Percentiles rank a stretch among this genome's conserved stretches.
Evolutionary conservation across 495 filamentous ascomycete species (phyloP).

Genomic region (Aspergillus carlsbadensis): DNA sequence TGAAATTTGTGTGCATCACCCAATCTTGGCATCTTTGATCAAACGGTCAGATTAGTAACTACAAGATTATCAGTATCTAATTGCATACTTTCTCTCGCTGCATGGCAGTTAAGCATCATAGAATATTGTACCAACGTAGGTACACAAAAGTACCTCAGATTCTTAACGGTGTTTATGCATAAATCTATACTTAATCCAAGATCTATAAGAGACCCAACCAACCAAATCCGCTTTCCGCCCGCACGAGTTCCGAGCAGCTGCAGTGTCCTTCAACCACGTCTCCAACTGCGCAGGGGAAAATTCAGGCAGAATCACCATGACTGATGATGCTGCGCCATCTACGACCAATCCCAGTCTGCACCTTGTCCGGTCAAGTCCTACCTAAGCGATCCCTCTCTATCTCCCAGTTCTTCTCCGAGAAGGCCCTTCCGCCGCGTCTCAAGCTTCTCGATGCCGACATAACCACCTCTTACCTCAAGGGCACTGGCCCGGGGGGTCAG

Average conservation of each 20-base stretch:
- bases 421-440: conserved; percentile 71
- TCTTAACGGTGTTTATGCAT: too few relatives aligned
- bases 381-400: conserved; percentile 23
- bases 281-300: background rate
- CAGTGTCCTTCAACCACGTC: background rate
- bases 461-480: conserved; percentile 82
- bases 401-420: conserved; percentile 31
- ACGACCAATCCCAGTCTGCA: background rate
- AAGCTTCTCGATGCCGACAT: conserved; percentile 76
- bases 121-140: too few relatives aligned
- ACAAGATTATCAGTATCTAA: background rate
- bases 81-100: too few relatives aligned
- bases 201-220: background rate
- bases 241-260: too few relatives aligned
- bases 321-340: conserved; percentile 6
- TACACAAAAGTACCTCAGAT: too few relatives aligned
- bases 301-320: background rate
- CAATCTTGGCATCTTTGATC: too few relatives aligned
- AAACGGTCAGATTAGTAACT: background rate
- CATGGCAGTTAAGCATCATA: too few relatives aligned
- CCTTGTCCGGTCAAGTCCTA: background rate
- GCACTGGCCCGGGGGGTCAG: conserved; percentile 90
- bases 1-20: background rate
- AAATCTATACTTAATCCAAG: too few relatives aligned
- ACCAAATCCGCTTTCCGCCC: too few relatives aligned